Percentiles rank a stretch among this genome's conserved stretches.
Evolutionary conservation across 495 filamentous ascomycete genomes (phyloP).

Genomic region (Penicillium chermesinum): DNA sequence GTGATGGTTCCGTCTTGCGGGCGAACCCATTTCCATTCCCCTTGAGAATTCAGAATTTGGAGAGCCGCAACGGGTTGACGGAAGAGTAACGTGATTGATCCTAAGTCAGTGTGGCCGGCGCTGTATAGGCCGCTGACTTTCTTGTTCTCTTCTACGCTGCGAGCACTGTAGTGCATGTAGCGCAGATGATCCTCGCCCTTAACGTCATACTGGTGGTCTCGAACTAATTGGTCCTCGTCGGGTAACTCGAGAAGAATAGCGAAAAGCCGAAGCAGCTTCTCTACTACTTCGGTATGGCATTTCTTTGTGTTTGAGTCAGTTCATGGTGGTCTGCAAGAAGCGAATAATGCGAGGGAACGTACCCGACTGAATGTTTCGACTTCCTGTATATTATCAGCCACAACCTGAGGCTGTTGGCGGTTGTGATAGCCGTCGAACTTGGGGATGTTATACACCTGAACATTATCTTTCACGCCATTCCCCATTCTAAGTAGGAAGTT

Average conservation of each 20-base stretch:
- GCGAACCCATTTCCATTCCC: slow-evolving; percentile 38
- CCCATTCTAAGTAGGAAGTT: slow-evolving; percentile 34
- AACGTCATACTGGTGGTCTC: slow-evolving; percentile 43
- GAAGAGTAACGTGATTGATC: slow-evolving; percentile 40
- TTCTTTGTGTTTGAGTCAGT: slow-evolving; percentile 22
- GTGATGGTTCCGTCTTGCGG: slow-evolving; percentile 48
- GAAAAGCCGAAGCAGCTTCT: slow-evolving; percentile 48
- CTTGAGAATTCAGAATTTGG: slow-evolving; percentile 36
- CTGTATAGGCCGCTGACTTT: slow-evolving; percentile 29
- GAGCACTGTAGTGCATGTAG: slow-evolving; percentile 49
- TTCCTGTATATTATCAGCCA: slow-evolving; percentile 26
- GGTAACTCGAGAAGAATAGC: slow-evolving; percentile 48
- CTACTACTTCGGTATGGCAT: slow-evolving; percentile 46
- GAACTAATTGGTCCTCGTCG: slow-evolving; percentile 44
- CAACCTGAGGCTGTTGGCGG: slow-evolving; percentile 34
- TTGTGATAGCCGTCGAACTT: slow-evolving; percentile 45
- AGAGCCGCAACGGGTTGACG: slow-evolving; percentile 47
- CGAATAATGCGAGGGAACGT: not conserved
- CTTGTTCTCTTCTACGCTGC: slow-evolving; percentile 38
- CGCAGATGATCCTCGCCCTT: slow-evolving; percentile 47
- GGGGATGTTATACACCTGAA: slow-evolving; percentile 49
- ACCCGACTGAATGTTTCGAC: slow-evolving; percentile 43
- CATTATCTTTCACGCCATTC: slow-evolving; percentile 44
- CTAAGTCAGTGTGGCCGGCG: slow-evolving; percentile 37
- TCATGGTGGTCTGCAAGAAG: not conserved